phyloP scores from a whole-genome alignment of 208 protist species.

The Trypanosoma melophagium region DNA sequence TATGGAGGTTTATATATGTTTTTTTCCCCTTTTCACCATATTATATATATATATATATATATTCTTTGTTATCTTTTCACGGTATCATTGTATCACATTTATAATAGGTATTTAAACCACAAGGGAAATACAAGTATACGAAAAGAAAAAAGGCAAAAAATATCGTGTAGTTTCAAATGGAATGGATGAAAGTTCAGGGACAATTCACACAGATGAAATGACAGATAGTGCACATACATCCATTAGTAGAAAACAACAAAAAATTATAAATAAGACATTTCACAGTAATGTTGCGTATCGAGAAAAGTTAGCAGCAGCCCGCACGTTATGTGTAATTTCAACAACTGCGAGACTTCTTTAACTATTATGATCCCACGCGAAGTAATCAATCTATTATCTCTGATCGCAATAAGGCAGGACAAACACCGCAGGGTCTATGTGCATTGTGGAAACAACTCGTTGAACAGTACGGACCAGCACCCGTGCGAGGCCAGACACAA shows the following conservation, averaged over 20 bases:
- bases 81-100: too few species aligned
- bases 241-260: too few species aligned
- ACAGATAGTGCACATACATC: too few species aligned
- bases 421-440: background rate
- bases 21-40: too few species aligned
- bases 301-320: background rate
- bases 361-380: conserved; percentile 10
- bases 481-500: background rate
- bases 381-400: background rate
- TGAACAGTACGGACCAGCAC: conserved; percentile 8
- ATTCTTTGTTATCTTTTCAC: too few species aligned
- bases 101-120: too few species aligned
- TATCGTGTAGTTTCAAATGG: background rate
- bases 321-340: background rate
- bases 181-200: background rate
- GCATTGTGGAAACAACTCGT: conserved; percentile 9
- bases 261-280: too few species aligned
- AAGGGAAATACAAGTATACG: too few species aligned
- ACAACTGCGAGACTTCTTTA: conserved; percentile 13
- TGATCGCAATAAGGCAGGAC: background rate
- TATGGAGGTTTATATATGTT: too few species aligned
- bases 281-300: background rate
- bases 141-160: background rate
- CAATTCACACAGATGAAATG: background rate
- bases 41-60: too few species aligned